Evolutionary conservation across 495 filamentous ascomycete species (phyloP).

Genomic region (Trichocladium antarcticum): DNA sequence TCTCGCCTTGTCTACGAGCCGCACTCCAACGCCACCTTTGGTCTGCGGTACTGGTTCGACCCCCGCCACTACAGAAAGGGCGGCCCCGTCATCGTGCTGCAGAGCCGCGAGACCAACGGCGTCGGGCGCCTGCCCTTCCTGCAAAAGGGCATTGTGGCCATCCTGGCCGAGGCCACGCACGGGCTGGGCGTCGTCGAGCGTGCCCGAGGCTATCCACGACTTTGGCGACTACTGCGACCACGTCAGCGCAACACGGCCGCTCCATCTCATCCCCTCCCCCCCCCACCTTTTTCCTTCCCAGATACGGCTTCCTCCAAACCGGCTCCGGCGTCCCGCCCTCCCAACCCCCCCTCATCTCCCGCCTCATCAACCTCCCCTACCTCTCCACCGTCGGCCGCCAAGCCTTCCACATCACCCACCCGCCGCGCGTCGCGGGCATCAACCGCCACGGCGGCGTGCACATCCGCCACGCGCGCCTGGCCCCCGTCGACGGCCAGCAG

Average conservation of each 20-base stretch:
- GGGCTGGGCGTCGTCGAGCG: slow-evolving; percentile 66
- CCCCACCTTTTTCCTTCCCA: slow-evolving; percentile 18
- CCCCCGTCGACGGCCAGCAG: slow-evolving; percentile 54
- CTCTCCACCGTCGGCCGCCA: slow-evolving; percentile 42
- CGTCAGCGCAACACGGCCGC: slow-evolving; percentile 40
- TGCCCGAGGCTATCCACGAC: slow-evolving; percentile 58
- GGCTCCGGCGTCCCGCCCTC: slow-evolving; percentile 48
- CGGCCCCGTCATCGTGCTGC: slow-evolving; percentile 61
- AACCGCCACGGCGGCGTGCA: slow-evolving; percentile 60
- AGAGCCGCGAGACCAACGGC: slow-evolving; percentile 52
- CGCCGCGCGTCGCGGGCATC: slow-evolving; percentile 45
- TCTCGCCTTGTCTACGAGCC: slow-evolving; percentile 62
- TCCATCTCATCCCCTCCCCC: slow-evolving; percentile 45
- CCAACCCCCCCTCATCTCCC: slow-evolving; percentile 54
- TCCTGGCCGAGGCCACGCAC: slow-evolving; percentile 50
- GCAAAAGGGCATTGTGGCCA: slow-evolving; percentile 56
- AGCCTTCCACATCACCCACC: slow-evolving; percentile 51
- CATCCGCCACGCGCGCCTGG: slow-evolving; percentile 53
- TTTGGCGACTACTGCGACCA: slow-evolving; percentile 52
- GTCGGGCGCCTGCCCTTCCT: slow-evolving; percentile 48
- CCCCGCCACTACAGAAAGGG: slow-evolving; percentile 52
- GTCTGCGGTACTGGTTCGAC: slow-evolving; percentile 66
- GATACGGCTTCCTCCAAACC: slow-evolving; percentile 63
- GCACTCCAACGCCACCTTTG: slow-evolving; percentile 48
- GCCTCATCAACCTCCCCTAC: slow-evolving; percentile 47